These are phyloP conservation scores for Talaromyces sp. DNA, from an alignment of 2,329 filamentous ascomycete species.

Conservation along the genomic window DNA sequence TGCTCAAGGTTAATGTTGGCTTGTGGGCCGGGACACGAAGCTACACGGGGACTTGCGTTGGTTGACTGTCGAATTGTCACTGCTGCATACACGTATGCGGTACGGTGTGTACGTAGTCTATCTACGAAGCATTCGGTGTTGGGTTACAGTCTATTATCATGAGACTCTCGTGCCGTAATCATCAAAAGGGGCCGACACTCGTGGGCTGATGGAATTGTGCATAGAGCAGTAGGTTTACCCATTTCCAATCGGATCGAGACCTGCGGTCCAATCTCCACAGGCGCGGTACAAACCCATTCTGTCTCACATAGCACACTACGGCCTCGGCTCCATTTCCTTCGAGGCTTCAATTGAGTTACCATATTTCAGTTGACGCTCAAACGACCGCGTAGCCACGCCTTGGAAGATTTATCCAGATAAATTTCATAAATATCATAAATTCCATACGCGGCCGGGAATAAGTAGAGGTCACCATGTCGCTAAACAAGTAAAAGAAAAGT, in stretches of 20 bases:
- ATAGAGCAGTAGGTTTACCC: neutral
- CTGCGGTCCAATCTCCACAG: neutral
- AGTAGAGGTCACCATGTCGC: neutral
- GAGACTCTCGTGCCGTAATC: neutral
- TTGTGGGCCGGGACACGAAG: neutral
- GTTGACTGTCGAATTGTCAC: neutral
- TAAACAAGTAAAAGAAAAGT: neutral
- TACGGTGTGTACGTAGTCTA: neutral
- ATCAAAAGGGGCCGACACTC: neutral
- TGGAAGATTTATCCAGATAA: neutral
- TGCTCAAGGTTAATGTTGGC: neutral
- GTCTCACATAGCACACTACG: neutral
- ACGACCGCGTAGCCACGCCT: neutral
- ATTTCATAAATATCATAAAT: neutral
- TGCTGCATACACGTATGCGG: neutral
- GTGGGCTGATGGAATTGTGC: neutral
- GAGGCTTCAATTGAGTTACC: neutral
- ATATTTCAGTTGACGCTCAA: neutral
- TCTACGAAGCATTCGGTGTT: neutral
- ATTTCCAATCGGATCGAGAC: neutral
- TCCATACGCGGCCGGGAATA: neutral
- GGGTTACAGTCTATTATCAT: neutral
- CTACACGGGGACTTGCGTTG: neutral
- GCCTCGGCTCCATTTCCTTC: neutral
- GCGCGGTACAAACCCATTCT: neutral